Evolutionary conservation across 345 rosid species (phyloP).

Genomic region (Bretschneidera sinensis): DNA sequence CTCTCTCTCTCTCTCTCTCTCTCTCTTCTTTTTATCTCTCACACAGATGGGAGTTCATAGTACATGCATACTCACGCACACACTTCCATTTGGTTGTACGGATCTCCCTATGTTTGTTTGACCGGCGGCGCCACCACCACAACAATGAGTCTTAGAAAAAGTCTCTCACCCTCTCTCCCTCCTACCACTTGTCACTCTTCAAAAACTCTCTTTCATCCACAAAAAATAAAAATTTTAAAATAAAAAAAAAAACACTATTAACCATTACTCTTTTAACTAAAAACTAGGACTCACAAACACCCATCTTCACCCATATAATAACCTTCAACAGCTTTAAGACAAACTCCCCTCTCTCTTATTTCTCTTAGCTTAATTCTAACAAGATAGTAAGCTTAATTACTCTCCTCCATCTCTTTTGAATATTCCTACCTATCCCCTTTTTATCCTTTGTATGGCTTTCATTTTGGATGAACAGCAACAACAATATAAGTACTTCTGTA

Average conservation of each 20-base stretch:
- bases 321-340: constrained; percentile 48
- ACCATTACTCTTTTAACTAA: constrained; percentile 40
- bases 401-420: constrained; percentile 14
- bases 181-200: constrained; percentile 55
- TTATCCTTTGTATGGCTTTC: too few species aligned
- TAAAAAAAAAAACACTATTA: constrained; percentile 23
- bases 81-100: constrained; percentile 24
- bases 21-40: constrained; percentile 14
- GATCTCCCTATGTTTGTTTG: constrained; percentile 34
- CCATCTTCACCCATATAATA: constrained; percentile 32
- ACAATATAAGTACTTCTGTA: too few species aligned
- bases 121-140: constrained; percentile 49
- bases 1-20: constrained; percentile 12
- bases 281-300: constrained; percentile 43
- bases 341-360: constrained; percentile 5
- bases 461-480: too few species aligned
- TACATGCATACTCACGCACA: constrained; percentile 1
- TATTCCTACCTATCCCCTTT: neutral
- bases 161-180: constrained; percentile 30
- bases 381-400: too few species aligned
- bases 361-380: too few species aligned
- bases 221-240: too few species aligned
- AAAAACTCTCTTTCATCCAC: constrained; percentile 14
- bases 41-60: too few species aligned
- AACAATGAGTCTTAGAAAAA: constrained; percentile 40